A percentile compares a stretch with the other conserved stretches of the same genome.
Conservation (phyloP, 192 early-diverging fungal species). For the Podila epicladia region DNA sequence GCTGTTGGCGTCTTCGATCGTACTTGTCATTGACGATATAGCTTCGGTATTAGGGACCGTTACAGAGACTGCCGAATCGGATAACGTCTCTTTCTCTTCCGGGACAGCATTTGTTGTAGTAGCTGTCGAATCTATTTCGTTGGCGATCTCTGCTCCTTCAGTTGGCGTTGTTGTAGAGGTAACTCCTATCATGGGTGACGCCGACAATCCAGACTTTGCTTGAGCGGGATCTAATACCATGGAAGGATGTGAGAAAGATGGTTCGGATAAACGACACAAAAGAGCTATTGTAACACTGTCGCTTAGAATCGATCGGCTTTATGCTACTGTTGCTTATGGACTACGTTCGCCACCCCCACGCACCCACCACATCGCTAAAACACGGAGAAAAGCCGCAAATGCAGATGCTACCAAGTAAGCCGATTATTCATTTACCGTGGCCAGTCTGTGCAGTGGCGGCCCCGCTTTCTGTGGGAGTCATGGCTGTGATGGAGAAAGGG, state of each 20-base stretch:
- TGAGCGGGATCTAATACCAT: not conserved
- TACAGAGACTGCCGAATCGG: too few relatives aligned
- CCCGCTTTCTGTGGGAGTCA: not conserved
- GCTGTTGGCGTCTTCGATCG: not conserved
- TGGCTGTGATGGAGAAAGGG: not conserved
- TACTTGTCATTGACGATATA: too few relatives aligned
- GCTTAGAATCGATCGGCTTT: too few relatives aligned
- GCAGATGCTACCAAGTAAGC: too few relatives aligned
- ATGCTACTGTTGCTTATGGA: too few relatives aligned
- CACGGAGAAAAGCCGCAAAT: too few relatives aligned
- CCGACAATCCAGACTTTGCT: not conserved
- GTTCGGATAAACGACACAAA: not conserved
- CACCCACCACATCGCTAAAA: too few relatives aligned
- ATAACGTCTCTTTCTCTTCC: too few relatives aligned
- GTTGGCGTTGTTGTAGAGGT: not conserved
- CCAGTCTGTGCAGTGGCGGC: not conserved
- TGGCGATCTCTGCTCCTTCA: not conserved
- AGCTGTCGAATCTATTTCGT: not conserved
- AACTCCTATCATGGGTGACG: not conserved
- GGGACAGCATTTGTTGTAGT: too few relatives aligned
- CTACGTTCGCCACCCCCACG: too few relatives aligned
- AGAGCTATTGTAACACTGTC: too few relatives aligned
- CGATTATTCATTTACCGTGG: not conserved
- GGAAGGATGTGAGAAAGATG: not conserved
- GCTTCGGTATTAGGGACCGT: too few relatives aligned